Conservation (phyloP, 148 eudicot genomes). For the Amaranthus hypochondriacus region DNA sequence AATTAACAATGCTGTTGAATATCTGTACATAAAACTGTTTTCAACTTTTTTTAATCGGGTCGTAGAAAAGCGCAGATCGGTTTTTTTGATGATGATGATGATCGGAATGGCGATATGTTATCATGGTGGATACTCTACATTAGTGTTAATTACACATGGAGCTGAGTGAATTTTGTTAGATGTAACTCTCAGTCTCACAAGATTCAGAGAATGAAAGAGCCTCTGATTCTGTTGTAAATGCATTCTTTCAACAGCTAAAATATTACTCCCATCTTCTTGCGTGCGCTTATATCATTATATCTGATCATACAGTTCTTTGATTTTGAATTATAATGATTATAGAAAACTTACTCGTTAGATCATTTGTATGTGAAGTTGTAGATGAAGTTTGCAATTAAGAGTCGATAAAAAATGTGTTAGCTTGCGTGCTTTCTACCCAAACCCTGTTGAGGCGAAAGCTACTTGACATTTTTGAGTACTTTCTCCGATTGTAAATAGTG, state of each 20-base stretch:
- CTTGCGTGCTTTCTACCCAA: too few relatives aligned
- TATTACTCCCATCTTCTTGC: too few relatives aligned
- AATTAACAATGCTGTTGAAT: conserved; percentile 4
- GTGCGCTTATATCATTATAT: too few relatives aligned
- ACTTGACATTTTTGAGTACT: too few relatives aligned
- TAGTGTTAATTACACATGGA: conserved; percentile 18
- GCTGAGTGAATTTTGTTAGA: conserved; percentile 52
- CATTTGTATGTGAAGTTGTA: too few relatives aligned
- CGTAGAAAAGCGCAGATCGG: background rate
- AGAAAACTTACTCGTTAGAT: too few relatives aligned
- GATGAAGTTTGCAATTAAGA: too few relatives aligned
- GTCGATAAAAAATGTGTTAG: too few relatives aligned
- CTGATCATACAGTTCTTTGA: too few relatives aligned
- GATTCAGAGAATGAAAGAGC: background rate
- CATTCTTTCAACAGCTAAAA: background rate
- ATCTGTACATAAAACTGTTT: conserved; percentile 30
- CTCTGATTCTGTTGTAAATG: conserved; percentile 11
- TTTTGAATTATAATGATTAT: too few relatives aligned
- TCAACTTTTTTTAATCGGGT: background rate
- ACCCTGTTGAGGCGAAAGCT: too few relatives aligned
- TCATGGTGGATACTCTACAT: background rate
- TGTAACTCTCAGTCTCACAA: conserved; percentile 23
- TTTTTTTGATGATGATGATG: conserved; percentile 5
- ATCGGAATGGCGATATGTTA: background rate
- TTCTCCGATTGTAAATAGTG: too few relatives aligned